phyloP scores from a whole-genome alignment of 2,329 filamentous ascomycete species.

The Penicillium sclerotigenum region DNA sequence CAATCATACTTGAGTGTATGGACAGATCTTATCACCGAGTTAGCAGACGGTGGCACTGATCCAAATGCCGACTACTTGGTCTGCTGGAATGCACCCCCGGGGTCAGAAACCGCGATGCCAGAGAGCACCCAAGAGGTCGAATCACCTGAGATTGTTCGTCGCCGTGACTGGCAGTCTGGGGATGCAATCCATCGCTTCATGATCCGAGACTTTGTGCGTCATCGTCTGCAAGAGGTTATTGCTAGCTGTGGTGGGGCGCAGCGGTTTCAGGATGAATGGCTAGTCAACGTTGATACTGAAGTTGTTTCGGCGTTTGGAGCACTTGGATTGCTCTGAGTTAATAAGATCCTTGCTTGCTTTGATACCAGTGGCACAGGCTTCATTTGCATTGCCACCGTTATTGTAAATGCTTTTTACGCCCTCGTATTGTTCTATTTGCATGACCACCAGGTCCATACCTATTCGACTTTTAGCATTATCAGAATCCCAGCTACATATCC shows the following conservation, averaged over 20 bases:
- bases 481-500: constrained; percentile 21
- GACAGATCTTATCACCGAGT: constrained; percentile 47
- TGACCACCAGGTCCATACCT: not conserved
- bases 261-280: constrained; percentile 43
- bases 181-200: constrained; percentile 46
- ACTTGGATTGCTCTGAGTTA: constrained; percentile 33
- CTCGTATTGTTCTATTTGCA: not conserved
- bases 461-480: not conserved
- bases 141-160: constrained; percentile 42
- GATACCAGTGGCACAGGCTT: not conserved
- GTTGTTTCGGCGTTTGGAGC: constrained; percentile 42
- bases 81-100: constrained; percentile 33
- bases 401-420: not conserved
- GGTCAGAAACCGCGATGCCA: constrained; percentile 26
- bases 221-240: constrained; percentile 41
- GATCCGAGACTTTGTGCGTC: constrained; percentile 44
- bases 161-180: constrained; percentile 39
- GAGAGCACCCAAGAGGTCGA: constrained; percentile 36
- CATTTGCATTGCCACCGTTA: not conserved
- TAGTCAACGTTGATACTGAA: constrained; percentile 44
- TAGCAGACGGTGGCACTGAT: constrained; percentile 43
- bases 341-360: not conserved
- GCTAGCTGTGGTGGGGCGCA: constrained; percentile 41
- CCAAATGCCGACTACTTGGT: constrained; percentile 44
- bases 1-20: constrained; percentile 48